These are phyloP conservation scores for Ceratocystis colombiana DNA, from an alignment of 2,329 filamentous ascomycete genomes.

Conservation along the genomic window DNA sequence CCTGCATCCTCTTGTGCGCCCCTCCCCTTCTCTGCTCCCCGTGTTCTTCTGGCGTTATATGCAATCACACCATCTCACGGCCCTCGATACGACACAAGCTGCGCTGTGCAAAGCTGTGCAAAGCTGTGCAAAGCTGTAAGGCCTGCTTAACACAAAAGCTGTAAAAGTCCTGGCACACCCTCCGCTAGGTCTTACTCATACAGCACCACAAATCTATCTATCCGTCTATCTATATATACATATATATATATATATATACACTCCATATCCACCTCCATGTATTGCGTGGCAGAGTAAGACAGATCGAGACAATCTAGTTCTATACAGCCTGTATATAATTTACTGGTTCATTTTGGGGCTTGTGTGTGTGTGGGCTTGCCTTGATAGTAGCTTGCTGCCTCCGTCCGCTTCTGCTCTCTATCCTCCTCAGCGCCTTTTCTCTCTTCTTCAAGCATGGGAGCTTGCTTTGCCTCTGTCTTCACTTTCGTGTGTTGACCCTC, in stretches of 20 bases:
- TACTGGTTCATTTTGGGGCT: neutral
- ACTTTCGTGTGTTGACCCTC: constrained; percentile 16
- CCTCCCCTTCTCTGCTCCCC: neutral
- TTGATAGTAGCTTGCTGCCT: constrained; percentile 1
- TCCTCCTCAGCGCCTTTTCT: neutral
- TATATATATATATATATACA: neutral
- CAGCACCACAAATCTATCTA: too few relatives aligned
- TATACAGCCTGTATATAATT: neutral
- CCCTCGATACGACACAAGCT: constrained; percentile 4
- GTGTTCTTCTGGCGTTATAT: neutral
- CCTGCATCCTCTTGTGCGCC: neutral
- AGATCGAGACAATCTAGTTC: neutral
- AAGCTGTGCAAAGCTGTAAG: neutral
- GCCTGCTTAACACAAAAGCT: neutral
- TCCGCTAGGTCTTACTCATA: too few relatives aligned
- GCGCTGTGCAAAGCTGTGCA: constrained; percentile 4
- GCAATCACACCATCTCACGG: neutral
- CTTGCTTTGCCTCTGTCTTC: constrained; percentile 14
- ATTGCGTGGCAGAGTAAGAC: neutral
- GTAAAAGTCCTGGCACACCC: neutral
- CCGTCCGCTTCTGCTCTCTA: neutral
- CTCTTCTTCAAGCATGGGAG: constrained; percentile 12
- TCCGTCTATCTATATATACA: too few relatives aligned
- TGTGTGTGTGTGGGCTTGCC: constrained; percentile 5
- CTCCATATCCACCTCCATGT: neutral